Conservation (phyloP, 2,329 filamentous ascomycete genomes). For the Xylariaceae sp. region DNA sequence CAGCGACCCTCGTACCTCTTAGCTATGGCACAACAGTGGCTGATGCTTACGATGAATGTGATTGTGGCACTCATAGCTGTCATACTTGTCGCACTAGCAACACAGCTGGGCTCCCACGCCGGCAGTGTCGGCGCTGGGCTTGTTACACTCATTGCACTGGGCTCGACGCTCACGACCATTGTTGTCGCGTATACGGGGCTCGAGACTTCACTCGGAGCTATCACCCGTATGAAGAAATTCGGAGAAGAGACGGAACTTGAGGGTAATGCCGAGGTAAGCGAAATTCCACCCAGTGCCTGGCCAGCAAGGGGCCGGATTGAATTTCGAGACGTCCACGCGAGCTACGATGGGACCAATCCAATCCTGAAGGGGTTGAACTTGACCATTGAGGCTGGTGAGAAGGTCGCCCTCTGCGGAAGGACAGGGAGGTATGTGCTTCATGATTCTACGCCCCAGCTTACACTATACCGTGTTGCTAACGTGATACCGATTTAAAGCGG, state of each 20-base stretch:
- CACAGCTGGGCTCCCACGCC: conserved; percentile 20
- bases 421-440: conserved; percentile 3
- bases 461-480: background rate
- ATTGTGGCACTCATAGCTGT: conserved; percentile 22
- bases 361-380: conserved; percentile 18
- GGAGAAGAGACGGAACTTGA: conserved; percentile 21
- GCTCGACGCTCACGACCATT: conserved; percentile 23
- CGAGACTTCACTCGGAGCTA: conserved; percentile 33
- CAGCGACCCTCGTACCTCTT: conserved; percentile 6
- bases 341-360: conserved; percentile 20
- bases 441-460: background rate
- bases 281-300: conserved; percentile 23
- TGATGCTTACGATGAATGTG: conserved; percentile 19
- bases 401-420: conserved; percentile 8
- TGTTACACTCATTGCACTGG: conserved; percentile 31
- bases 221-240: conserved; percentile 27
- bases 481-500: conserved; percentile 30
- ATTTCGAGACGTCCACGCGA: conserved; percentile 25
- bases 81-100: conserved; percentile 21
- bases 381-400: conserved; percentile 2
- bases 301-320: conserved; percentile 23
- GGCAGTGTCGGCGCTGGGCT: conserved; percentile 27
- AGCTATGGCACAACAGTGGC: conserved; percentile 18
- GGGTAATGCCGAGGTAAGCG: conserved; percentile 18
- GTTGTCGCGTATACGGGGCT: conserved; percentile 29